Evolutionary conservation across 495 filamentous ascomycete genomes (phyloP), one percentile per base, ranked within the genome.

Genomic region (Tuber melanosporum): DNA sequence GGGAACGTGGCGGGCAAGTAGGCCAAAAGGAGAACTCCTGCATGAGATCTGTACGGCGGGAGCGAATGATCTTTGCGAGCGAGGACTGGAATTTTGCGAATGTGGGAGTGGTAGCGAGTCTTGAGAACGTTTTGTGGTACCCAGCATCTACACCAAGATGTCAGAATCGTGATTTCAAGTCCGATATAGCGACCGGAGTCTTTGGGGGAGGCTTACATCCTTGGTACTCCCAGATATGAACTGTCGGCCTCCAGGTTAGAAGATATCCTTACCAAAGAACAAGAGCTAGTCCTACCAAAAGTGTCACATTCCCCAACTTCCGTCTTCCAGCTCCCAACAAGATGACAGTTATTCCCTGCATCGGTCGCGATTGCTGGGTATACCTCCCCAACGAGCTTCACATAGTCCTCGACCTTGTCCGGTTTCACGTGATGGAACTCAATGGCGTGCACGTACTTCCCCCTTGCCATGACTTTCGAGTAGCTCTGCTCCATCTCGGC

Each of bases 1-100:
- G 89, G 76, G 91, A 87, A 47, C 95, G 94, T 0, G 95, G 95
- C 0, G 95, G 88, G 0, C 93, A 94, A 1, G 95, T 99, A 0
- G 95, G 95, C 95, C 95, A 99, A 89, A 99, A 99, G 72, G 93
- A 96, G 86, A 99, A 99, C 84, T 99, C 95, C 84, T 99, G 95
- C 95, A 99, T 99, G 44, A 99, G 88, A 0, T 95, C 98, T 17
- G 90, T 91, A 79, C 91, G 90, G 85, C 97, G 97, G 78, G 90
- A 88, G 76, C 87, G 91, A 81, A 99, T 94, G 74, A 97, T 86
- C 32, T 85, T 86, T 82, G 93, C 92, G 62, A 98, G 90, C 41
- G 93, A 91, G 70, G 84, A 84, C 85, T 97, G 92, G 82, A 97
- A 98, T 17, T 89, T 90, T 73, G 89, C 86, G 86, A 92, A 98